Percentiles rank a stretch among this genome's conserved stretches.
Evolutionary conservation across 176 grass and related monocot genomes (phyloP).

Genomic region (Cenchrus purpureus): DNA sequence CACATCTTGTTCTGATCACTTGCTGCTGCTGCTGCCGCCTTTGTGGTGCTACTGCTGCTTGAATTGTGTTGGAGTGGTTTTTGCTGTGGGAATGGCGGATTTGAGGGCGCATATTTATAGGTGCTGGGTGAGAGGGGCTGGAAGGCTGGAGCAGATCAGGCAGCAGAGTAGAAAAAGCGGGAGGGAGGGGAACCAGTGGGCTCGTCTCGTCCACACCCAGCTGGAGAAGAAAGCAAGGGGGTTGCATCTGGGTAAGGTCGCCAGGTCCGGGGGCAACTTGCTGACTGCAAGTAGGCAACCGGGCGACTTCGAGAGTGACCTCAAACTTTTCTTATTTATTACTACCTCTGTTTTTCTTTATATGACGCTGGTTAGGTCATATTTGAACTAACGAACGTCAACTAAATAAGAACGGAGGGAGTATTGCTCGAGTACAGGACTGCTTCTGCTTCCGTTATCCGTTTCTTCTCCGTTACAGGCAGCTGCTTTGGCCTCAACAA

Average conservation of each 20-base stretch:
- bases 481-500: neutral
- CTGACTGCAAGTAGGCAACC: neutral
- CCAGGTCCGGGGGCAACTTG: neutral
- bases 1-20: constrained; percentile 14
- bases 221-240: constrained; percentile 16
- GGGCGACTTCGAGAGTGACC: constrained; percentile 20
- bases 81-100: constrained; percentile 11
- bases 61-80: neutral
- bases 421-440: neutral
- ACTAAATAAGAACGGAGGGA: too few relatives aligned
- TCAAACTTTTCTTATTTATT: constrained; percentile 6
- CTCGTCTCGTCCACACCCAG: neutral
- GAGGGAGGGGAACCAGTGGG: neutral
- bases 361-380: too few relatives aligned
- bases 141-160: neutral
- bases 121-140: constrained; percentile 19
- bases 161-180: constrained; percentile 4
- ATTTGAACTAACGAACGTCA: too few relatives aligned
- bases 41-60: neutral
- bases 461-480: neutral
- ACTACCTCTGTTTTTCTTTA: too few relatives aligned
- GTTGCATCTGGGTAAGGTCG: neutral
- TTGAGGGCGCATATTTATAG: constrained; percentile 39
- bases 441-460: neutral
- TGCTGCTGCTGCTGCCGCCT: neutral